phyloP scores from a whole-genome alignment of 208 protist species.

The Borovskyia barvae region DNA sequence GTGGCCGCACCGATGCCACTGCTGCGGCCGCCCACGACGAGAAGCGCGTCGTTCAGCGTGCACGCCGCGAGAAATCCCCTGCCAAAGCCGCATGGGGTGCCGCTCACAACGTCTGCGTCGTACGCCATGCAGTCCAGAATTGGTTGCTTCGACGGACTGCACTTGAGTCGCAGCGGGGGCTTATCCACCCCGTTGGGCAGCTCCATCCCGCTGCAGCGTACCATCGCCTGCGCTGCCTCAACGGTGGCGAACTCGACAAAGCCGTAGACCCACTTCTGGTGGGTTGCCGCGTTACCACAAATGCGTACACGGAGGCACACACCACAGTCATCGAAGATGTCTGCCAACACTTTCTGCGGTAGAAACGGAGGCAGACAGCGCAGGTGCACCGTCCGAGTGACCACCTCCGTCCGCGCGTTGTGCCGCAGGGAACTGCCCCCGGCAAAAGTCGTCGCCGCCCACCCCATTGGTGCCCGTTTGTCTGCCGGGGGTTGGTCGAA shows the following conservation, averaged over 20 bases:
- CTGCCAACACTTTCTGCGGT: conserved; percentile 44
- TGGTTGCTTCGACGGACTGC: conserved; percentile 43
- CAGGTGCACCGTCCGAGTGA: conserved; percentile 56
- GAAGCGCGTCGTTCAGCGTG: conserved; percentile 50
- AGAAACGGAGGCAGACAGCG: conserved; percentile 49
- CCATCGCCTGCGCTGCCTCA: conserved; percentile 30
- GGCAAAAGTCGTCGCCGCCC: too few species aligned
- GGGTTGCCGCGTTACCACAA: conserved; percentile 37
- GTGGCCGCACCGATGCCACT: not conserved
- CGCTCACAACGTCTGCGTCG: conserved; percentile 40
- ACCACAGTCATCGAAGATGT: conserved; percentile 40
- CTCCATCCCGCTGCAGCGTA: conserved; percentile 44
- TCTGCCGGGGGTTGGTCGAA: too few species aligned
- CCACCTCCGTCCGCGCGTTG: too few species aligned
- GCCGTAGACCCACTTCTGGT: conserved; percentile 62
- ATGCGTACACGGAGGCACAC: conserved; percentile 44
- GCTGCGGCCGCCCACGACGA: conserved; percentile 21
- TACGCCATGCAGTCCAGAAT: conserved; percentile 61
- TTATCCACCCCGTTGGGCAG: conserved; percentile 35
- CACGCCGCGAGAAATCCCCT: conserved; percentile 30
- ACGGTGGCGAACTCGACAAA: conserved; percentile 56
- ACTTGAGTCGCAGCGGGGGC: conserved; percentile 59
- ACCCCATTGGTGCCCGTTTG: too few species aligned
- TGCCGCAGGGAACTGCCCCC: too few species aligned
- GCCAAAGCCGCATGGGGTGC: conserved; percentile 44